Evolutionary conservation across 768 basidiomycete species (phyloP), one percentile per base, ranked within the genome.

Genomic region (Nevesoporus exiguus): DNA sequence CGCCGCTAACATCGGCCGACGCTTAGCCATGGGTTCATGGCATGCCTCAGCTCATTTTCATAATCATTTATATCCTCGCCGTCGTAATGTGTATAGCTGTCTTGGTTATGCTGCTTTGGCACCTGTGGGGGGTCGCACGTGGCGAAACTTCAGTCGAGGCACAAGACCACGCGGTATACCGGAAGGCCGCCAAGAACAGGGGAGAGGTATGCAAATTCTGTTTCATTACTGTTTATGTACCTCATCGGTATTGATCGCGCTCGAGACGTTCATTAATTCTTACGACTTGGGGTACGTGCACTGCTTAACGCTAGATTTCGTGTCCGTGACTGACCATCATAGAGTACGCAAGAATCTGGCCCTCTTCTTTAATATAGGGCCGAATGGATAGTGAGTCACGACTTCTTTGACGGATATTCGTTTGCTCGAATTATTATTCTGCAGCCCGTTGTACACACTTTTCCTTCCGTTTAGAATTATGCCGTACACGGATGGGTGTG

Each of bases 121-220:
- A 93, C 58, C 56, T 93, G 2, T 88, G 82, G 74, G 79, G 86
- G 51, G 72, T 97, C 13, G 68, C 80, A 1, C 68, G 74, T 33
- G 93, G 85, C 0, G 94, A 98, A 67, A 98, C 94, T 0, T 81
- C 87, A 1, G 95, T 98, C 7, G 97, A 99, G 71, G 79, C 80
- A 7, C 91, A 93, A 58, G 96, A 98, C 62, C 83, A 93, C 62
- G 83, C 84, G 8, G 78, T 86, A 27, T 96, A 98, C 64, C 75
- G 81, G 2, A 80, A 75, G 52, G 71, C 82, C 33, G 93, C 94
- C 1, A 80, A 80, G 52, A 71, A 75, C 10, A 76, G 93, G 24
- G 85, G 85, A 39, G 82, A 90, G 72, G 90, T 88, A 54, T 33
- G 81, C 69, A 5, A 21, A 25, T 46, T 42, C 5, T 43, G n/a